Base-by-base conservation (phyloP, 768 basidiomycete genomes). In the Termitomyces sp. region DNA sequence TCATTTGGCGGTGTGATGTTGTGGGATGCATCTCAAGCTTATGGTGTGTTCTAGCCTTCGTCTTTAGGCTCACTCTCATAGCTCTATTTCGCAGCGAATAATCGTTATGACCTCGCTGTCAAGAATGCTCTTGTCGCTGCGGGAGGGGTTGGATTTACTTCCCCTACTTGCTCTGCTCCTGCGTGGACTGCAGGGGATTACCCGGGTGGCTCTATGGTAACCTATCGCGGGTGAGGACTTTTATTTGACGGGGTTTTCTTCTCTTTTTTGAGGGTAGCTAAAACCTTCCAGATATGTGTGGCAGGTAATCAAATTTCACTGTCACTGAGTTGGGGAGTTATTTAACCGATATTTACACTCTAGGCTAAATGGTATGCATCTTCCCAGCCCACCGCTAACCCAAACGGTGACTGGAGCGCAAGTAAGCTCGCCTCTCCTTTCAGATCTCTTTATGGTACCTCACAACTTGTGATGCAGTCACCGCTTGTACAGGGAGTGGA, bases 71-170 rank as follows among this genome's bases (percentile, higher is more conserved):
- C 26, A 18, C 23, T 33, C 51, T 16, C 43, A 43, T 44, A 50
- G 23, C 10, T 38, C 16, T 50, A 18, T 47, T 51, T 57, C 50
- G 5, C 49, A 82, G 87, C 75, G 32, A 88, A 89, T 66, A 71
- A 75, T 58, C 79, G 82, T 32, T 88, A 79, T 63, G 85, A 87
- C 64, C 67, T 78, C 16, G 82, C 78, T 6, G 81, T 87, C 60
- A 88, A 89, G 72, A 78, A 80, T 59, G 77, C 82, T 30, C 74
- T 88, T 40, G 69, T 72, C 14, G 80, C 82, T 14, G 82, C 86
- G 38, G 86, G 87, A 50, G 84, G 85, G n/a, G 84, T 82, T 18
- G 85, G 86, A 8, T 89, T 88, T 69, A 82, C 81, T 3, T 88
- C 77, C 70, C 85, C 86, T 16, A 63, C 80, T 53, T 89, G 86